These are phyloP conservation scores for Acrocalymma vagum DNA, from an alignment of 2,329 filamentous ascomycete species.

Conservation along the genomic window DNA sequence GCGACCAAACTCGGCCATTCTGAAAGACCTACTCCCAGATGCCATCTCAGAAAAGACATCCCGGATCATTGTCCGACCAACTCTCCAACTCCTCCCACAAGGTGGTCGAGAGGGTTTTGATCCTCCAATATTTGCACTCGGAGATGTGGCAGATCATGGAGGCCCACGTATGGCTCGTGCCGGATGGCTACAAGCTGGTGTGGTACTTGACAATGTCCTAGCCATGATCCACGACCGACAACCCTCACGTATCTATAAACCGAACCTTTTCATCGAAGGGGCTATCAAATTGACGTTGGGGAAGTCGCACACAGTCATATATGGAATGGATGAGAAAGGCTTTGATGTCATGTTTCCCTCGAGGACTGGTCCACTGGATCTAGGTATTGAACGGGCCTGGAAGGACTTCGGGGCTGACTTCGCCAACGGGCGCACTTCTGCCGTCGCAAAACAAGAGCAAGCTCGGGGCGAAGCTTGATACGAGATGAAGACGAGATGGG, in stretches of 20 bases:
- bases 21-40: conserved; percentile 54
- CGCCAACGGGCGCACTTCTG: no score
- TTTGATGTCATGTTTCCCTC: conserved; percentile 1
- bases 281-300: conserved; percentile 30
- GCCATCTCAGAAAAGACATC: conserved; percentile 56
- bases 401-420: neutral
- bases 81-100: conserved; percentile 60
- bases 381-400: neutral
- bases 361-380: neutral
- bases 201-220: conserved; percentile 65
- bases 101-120: no score
- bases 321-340: neutral
- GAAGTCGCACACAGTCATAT: conserved; percentile 10
- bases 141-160: conserved; percentile 67
- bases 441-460: no score
- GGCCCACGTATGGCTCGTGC: conserved; percentile 64
- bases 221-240: conserved; percentile 47
- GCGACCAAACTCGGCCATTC: conserved; percentile 61
- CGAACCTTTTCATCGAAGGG: conserved; percentile 19
- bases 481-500: no score
- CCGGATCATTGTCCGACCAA: conserved; percentile 63
- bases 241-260: conserved; percentile 13
- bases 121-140: conserved; percentile 68
- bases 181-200: conserved; percentile 61
- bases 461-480: no score